Percentiles rank a stretch among this genome's conserved stretches.
Conservation (phyloP, 495 filamentous ascomycete genomes). For the Penicillium fimorum region DNA sequence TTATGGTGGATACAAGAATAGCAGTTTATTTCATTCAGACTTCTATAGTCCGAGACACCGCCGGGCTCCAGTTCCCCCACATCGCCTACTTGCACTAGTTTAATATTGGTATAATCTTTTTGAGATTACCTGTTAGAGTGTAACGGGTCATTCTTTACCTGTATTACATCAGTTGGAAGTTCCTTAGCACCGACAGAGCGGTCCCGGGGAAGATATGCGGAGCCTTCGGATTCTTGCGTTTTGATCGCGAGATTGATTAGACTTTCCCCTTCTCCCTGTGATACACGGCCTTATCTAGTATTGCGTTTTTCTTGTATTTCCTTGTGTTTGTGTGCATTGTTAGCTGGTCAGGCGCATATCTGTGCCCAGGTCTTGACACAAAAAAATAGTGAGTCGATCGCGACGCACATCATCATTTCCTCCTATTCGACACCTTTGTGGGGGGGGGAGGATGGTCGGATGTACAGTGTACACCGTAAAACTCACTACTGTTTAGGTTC, state of each 20-base stretch:
- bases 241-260: slow-evolving; percentile 21
- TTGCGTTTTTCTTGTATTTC: not conserved
- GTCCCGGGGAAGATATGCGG: slow-evolving; percentile 35
- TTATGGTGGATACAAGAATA: slow-evolving; percentile 15
- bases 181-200: slow-evolving; percentile 29
- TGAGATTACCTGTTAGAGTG: not conserved
- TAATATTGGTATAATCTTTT: not conserved
- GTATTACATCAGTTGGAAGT: slow-evolving; percentile 14
- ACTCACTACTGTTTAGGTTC: not conserved
- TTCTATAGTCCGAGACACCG: slow-evolving; percentile 23
- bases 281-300: slow-evolving; percentile 5
- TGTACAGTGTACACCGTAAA: slow-evolving; percentile 13
- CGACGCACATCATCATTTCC: slow-evolving; percentile 26
- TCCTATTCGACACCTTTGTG: slow-evolving; percentile 21
- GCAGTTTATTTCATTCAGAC: slow-evolving; percentile 28
- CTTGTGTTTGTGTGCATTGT: slow-evolving; percentile 3
- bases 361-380: slow-evolving; percentile 16
- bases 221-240: slow-evolving; percentile 31
- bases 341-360: slow-evolving; percentile 19
- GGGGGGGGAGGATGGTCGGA: slow-evolving; percentile 3
- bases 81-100: slow-evolving; percentile 17
- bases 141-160: slow-evolving; percentile 14
- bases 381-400: slow-evolving; percentile 27
- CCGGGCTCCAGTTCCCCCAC: slow-evolving; percentile 32
- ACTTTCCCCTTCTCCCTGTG: slow-evolving; percentile 12